These are phyloP conservation scores for Fusarium secorum DNA, from an alignment of 2,329 filamentous ascomycete genomes.

Conservation along the genomic window DNA sequence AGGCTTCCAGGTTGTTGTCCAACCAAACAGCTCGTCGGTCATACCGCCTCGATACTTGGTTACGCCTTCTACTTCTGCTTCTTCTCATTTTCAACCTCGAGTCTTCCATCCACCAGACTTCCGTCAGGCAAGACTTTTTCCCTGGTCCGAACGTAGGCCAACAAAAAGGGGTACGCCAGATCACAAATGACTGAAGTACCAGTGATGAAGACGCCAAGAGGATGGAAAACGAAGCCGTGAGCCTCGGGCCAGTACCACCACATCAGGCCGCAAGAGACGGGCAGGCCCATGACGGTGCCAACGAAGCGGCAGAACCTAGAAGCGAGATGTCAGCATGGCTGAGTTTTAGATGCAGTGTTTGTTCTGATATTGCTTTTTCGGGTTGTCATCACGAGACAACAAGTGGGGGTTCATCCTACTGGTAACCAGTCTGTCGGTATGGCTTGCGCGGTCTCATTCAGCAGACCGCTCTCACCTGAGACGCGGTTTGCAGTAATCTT, in stretches of 20 bases:
- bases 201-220: conserved; percentile 53
- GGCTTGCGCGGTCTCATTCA: background rate
- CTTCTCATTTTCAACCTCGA: conserved; percentile 19
- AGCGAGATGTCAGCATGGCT: conserved; percentile 22
- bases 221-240: conserved; percentile 56
- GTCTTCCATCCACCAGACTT: conserved; percentile 42
- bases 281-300: conserved; percentile 54
- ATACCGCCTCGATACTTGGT: background rate
- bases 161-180: conserved; percentile 54
- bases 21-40: background rate
- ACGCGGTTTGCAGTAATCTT: conserved; percentile 18
- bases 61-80: conserved; percentile 26
- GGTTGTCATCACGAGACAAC: background rate
- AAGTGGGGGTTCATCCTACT: background rate
- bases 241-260: conserved; percentile 62
- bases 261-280: conserved; percentile 49
- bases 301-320: conserved; percentile 54
- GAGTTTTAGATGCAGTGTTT: background rate
- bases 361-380: background rate
- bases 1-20: background rate
- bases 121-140: conserved; percentile 51
- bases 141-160: conserved; percentile 51
- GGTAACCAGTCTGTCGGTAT: background rate
- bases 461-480: conserved; percentile 10
- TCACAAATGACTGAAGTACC: conserved; percentile 53